Conservation (phyloP, 306 rosid species). For the Vicia villosa region DNA sequence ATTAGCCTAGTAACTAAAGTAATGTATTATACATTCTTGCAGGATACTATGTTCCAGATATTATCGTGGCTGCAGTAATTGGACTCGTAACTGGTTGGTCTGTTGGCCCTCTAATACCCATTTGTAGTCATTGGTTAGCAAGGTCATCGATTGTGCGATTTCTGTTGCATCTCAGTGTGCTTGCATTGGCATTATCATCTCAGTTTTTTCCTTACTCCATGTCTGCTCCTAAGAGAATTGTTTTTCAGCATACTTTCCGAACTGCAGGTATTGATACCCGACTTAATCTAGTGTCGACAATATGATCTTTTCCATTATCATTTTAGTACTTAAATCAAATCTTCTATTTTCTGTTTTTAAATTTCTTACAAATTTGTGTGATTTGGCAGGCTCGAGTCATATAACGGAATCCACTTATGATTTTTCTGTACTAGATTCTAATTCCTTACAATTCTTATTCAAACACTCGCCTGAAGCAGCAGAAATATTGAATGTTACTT, state of each 20-base stretch:
- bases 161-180: constrained; percentile 72
- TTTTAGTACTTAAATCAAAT: constrained; percentile 24
- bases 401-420: constrained; percentile 79
- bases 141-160: constrained; percentile 76
- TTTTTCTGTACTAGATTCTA: constrained; percentile 89
- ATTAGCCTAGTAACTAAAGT: no score
- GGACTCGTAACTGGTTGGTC: constrained; percentile 84
- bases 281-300: constrained; percentile 17
- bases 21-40: constrained; percentile 25
- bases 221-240: constrained; percentile 86
- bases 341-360: neutral
- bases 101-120: constrained; percentile 80
- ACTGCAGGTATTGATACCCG: constrained; percentile 72
- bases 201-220: constrained; percentile 90
- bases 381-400: constrained; percentile 64
- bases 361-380: constrained; percentile 31
- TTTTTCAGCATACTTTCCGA: constrained; percentile 72
- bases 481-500: constrained; percentile 61
- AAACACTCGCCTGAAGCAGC: constrained; percentile 87
- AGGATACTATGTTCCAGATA: constrained; percentile 83
- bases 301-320: constrained; percentile 9
- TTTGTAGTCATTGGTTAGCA: constrained; percentile 83
- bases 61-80: constrained; percentile 68
- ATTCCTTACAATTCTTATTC: constrained; percentile 80
- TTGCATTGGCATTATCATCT: constrained; percentile 77